A percentile compares a stretch with the other conserved stretches of the same genome.
phyloP scores from a whole-genome alignment of 2,329 filamentous ascomycete species.

The Cercospora sp. region DNA sequence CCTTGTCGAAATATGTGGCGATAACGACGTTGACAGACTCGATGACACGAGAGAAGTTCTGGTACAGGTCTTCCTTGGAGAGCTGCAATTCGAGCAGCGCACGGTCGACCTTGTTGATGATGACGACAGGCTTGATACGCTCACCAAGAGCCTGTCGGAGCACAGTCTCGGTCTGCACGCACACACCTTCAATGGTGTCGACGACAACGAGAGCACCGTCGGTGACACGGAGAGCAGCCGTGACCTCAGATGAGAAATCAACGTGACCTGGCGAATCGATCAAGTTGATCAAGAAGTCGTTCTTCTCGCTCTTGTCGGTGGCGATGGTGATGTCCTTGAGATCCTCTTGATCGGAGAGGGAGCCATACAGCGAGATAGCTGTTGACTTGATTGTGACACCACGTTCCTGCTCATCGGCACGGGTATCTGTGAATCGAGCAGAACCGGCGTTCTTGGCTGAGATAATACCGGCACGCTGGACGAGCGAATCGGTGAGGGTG shows the following conservation, averaged over 20 bases:
- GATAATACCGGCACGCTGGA: constrained; percentile 99
- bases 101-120: constrained; percentile 99
- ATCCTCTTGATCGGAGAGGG: constrained; percentile 77
- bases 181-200: constrained; percentile 99
- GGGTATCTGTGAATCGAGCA: constrained; percentile 93
- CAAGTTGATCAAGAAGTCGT: constrained; percentile 99
- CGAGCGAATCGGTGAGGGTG: constrained; percentile 97
- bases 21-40: constrained; percentile 99
- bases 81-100: constrained; percentile 98
- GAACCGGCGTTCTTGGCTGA: constrained; percentile 97
- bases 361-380: constrained; percentile 95
- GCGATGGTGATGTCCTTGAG: constrained; percentile 92
- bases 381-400: constrained; percentile 99
- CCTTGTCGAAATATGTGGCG: constrained; percentile 97
- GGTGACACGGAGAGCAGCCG: constrained; percentile 98
- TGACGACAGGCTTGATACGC: constrained; percentile 99
- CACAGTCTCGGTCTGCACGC: constrained; percentile 99
- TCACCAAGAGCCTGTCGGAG: constrained; percentile 98
- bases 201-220: constrained; percentile 99
- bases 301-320: constrained; percentile 84
- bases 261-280: constrained; percentile 99
- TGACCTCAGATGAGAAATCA: constrained; percentile 99
- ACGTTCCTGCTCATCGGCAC: constrained; percentile 97
- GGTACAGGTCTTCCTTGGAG: constrained; percentile 98
- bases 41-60: constrained; percentile 98